These are phyloP conservation scores for Flaveria robusta DNA, from an alignment of 129 eudicot species.

Conservation along the genomic window DNA sequence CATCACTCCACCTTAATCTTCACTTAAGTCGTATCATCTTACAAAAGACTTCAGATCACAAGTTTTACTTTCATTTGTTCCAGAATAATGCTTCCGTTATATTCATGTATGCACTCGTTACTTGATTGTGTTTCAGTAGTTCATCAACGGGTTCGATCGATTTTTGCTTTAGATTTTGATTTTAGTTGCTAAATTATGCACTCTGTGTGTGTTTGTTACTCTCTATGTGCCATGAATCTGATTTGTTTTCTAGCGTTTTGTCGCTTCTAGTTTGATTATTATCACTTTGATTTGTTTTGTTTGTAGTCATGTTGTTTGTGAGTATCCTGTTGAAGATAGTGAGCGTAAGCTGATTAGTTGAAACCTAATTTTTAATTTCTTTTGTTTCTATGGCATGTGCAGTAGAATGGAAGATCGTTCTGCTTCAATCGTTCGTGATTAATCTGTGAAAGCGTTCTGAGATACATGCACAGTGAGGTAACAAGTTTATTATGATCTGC, in stretches of 20 bases:
- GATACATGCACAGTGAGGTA: slow-evolving; percentile 29
- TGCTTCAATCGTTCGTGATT: slow-evolving; percentile 6
- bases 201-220: slow-evolving; percentile 12
- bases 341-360: slow-evolving; percentile 11
- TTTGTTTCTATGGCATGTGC: slow-evolving; percentile 6
- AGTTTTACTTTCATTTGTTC: not conserved
- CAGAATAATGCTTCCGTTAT: slow-evolving; percentile 11
- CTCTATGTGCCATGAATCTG: slow-evolving; percentile 16
- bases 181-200: slow-evolving; percentile 2
- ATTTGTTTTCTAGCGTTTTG: slow-evolving; percentile 22
- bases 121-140: not conserved
- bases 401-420: slow-evolving; percentile 4
- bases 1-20: not conserved
- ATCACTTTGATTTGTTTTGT: slow-evolving; percentile 14
- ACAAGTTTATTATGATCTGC: not conserved
- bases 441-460: slow-evolving; percentile 13
- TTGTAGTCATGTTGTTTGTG: slow-evolving; percentile 32
- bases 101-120: slow-evolving; percentile 19
- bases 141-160: slow-evolving; percentile 2
- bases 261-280: slow-evolving; percentile 7
- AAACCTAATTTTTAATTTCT: slow-evolving; percentile 11
- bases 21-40: slow-evolving; percentile 3
- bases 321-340: slow-evolving; percentile 8
- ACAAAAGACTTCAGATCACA: slow-evolving; percentile 14
- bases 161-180: not conserved